Evolutionary conservation across 352 stramenopile species (phyloP), one percentile per base, ranked within the genome.

Genomic region (Phytophthora idaei): DNA sequence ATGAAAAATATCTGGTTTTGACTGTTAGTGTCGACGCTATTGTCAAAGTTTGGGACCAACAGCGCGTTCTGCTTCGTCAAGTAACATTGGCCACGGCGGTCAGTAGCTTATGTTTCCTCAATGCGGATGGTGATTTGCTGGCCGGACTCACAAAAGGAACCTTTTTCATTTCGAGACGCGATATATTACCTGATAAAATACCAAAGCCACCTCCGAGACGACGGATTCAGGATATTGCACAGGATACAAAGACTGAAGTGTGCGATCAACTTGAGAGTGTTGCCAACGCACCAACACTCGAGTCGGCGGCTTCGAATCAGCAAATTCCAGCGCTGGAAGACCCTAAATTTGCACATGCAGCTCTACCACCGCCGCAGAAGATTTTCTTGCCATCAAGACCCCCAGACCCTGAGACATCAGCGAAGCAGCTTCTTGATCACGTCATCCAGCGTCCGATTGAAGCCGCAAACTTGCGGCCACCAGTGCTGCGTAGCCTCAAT

Each of bases 31-130:
- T 90, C n/a, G 85, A 91, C 53, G 83, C 83, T 10, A 71, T 87
- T 29, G 71, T 91, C 45, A 90, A 91, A 70, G 65, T 90, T 54
- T 93, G 85, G 85, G 78, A 90, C 52, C 83, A 90, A 27, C 57
- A 81, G 17, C 85, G 85, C 57, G 72, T 63, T 29, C 44, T 90
- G 8, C 69, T 93, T 52, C 77, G 82, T 2, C 73, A 90, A 55
- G 71, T 91, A 5, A 80, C 73, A 12, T 74, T 90, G 32, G 78
- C 82, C 2, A 83, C 83, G 34, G 77, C 85, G 34, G 70, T 91
- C 59, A 85, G 78, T 4, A 84, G 73, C 39, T 36, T 91, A 0
- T 91, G 82, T 57, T 93, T 93, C 46, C 85, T 89, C 67, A 93
- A 93, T 21, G 59, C 70, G 0, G 48, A 75, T 31, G 85, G 82